Base-by-base conservation (phyloP, 768 basidiomycete genomes). In the Suillus occidentalis region DNA sequence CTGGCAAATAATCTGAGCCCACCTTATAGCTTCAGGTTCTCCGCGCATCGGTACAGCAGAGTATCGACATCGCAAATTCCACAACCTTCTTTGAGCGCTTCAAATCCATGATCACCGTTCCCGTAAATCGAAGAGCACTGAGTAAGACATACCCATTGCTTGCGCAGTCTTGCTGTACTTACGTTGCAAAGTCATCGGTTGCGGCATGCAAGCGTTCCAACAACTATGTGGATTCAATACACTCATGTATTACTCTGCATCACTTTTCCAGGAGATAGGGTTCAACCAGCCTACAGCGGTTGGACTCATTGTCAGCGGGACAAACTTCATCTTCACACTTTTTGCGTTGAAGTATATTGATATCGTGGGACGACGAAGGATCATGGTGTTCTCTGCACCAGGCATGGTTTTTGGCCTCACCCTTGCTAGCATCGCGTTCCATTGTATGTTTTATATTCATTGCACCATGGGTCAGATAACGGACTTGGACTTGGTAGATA, bases 151-250 rank as follows among this genome's bases (percentile, higher is more conserved):
- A 7, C n/a, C 50, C n/a, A n/a, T 36, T 55, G 53, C 37, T 58
- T 25, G 9, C 22, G 16, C 18, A 42, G 7, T 40, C 14, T 34
- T 36, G 57, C 22, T 53, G 37, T 37, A 22, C 18, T 65, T 39
- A 53, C 50, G 18, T 63, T 43, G 28, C 58, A 14, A 63, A 91
- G 89, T 90, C 67, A 82, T 94, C 16, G 89, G 85, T 12, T 91
- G 90, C 71, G 92, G 89, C 52, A 85, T 94, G 75, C 92, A 94
- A 77, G 91, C 89, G 0, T 89, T 87, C 76, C 92, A 95, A 72
- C 92, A 94, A 72, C 81, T 94, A 0, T 93, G 87, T 66, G 92
- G 92, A 2, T 93, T 92, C 81, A 93, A 94, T 70, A 91, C 92
- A 0, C 82, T 92, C 64, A 87, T 87, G 85, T 86, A 84, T 70